Base-by-base conservation (phyloP, 192 early-diverging fungal genomes). In the Dissophora ornata region DNA sequence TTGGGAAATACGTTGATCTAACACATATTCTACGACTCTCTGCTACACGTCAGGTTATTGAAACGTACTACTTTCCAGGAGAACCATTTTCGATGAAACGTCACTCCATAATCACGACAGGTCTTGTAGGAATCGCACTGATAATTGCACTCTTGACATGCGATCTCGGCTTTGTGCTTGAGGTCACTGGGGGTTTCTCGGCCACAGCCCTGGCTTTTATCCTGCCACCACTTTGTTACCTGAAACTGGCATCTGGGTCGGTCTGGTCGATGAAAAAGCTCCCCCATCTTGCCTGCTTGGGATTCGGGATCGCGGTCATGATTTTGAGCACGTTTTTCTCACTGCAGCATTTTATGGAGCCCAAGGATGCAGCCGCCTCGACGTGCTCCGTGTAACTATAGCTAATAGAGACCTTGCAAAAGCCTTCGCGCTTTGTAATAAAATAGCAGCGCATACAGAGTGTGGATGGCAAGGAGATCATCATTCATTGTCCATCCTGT, bases 201-300 rank as follows among this genome's bases (percentile, higher is more conserved):
- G 94, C 94, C 0, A 93, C 94, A 15, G 90, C 91, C 28, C 69
- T 96, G 71, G 95, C 95, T 2, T 97, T 91, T 80, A 95, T 97
- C 45, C 56, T 97, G 44, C 95, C 95, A 15, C 88, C 95, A 0
- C 83, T 88, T 0, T 95, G 94, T 54, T 95, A 90, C 69, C 79
- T 96, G 32, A 88, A 89, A 53, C 67, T 97, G 54, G 75, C 89
- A 0, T 85, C 87, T 15, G 92, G 90, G 0, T 69, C 87, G 0
- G 41, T 83, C 10, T 81, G 81, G 62, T 81, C 84, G 10, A 41
- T 58, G 22, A 89, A 88, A 19, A 93, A 91, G 63, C 32, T 90
- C 29, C 85, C 86, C 4, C 88, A 89, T 38, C 68, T 92, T 82
- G n/a, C 84, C 13, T 93, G 93, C 63, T 69, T 97, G 29, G 73